Evolutionary conservation across 179 eudicot species (phyloP), one percentile per base, ranked within the genome.

Genomic region (Kewa caespitosa): DNA sequence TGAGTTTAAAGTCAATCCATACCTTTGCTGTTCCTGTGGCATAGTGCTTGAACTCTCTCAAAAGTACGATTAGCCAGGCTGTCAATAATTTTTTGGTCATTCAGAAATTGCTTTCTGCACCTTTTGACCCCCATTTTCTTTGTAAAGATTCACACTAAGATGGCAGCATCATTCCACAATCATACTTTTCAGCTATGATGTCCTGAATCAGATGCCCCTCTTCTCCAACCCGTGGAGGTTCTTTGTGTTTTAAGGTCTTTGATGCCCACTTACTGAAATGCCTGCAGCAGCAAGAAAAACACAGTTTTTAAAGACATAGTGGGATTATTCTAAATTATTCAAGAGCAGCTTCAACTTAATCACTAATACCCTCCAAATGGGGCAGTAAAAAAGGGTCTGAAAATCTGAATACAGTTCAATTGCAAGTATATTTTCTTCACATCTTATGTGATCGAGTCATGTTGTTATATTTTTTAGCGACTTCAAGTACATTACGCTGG

Each of bases 161-260:
- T 20, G 63, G 48, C 28, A 77, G 73, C 67, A 71, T 31, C 43
- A 55, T 46, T 74, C 69, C n/a, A 33, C 41, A 39, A 52, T 71
- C 73, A 39, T 69, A 68, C 84, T 38, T 81, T 81, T 67, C 23
- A 30, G 72, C 32, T 63, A 77, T 76, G 70, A 79, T 38, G 23
- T 52, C 65, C 70, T 31, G 84, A 74, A 82, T 82, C 85, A 74
- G 85, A 82, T 82, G 82, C 85, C 75, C 81, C 76, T 78, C 72
- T 81, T 73, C 72, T 42, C 70, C 63, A 65, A 25, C 72, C 72
- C 74, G 68, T 37, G 64, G 50, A 70, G 80, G 74, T 71, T 62
- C 31, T 78, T 63, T 73, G 63, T 60, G 74, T 42, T 41, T 41
- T 46, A 67, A 74, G 64, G 81, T 81, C 81, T 81, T 81, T 73